These are phyloP conservation scores for Termitomyces sp. DNA, from an alignment of 768 basidiomycete genomes.

Conservation along the genomic window DNA sequence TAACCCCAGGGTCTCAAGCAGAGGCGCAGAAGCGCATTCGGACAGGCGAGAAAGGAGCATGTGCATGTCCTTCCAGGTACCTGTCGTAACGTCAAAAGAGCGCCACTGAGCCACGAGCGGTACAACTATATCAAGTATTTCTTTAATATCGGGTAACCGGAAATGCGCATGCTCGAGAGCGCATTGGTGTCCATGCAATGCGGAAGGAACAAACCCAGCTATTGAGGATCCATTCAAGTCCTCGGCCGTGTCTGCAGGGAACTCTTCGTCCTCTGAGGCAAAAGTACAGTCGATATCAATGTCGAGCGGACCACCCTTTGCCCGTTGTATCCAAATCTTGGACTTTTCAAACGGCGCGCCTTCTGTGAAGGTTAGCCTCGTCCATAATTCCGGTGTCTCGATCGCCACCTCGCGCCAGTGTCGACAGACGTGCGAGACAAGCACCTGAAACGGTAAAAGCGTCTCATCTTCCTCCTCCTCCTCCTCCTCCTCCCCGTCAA, in stretches of 20 bases:
- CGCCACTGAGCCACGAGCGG: constrained; percentile 56
- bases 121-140: constrained; percentile 38
- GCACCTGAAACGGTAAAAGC: constrained; percentile 38
- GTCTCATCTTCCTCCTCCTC: constrained; percentile 10
- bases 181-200: constrained; percentile 10
- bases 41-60: constrained; percentile 37
- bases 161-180: constrained; percentile 18
- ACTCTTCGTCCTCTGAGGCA: constrained; percentile 13
- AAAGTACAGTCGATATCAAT: constrained; percentile 44
- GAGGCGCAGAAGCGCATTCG: constrained; percentile 40
- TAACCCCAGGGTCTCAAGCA: constrained; percentile 50
- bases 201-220: no score
- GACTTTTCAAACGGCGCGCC: constrained; percentile 40
- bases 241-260: background rate
- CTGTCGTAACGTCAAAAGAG: constrained; percentile 40
- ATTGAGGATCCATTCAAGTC: background rate
- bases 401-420: constrained; percentile 55
- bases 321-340: constrained; percentile 43
- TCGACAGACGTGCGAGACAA: constrained; percentile 57
- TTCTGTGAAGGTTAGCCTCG: constrained; percentile 34
- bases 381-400: constrained; percentile 55
- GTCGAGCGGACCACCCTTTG: constrained; percentile 48
- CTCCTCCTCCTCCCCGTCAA: constrained; percentile 11
- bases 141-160: constrained; percentile 26
- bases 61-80: constrained; percentile 43